Base-by-base conservation (phyloP, 225 moss, liverwort and hornwort genomes). In the Polytrichum formosum region DNA sequence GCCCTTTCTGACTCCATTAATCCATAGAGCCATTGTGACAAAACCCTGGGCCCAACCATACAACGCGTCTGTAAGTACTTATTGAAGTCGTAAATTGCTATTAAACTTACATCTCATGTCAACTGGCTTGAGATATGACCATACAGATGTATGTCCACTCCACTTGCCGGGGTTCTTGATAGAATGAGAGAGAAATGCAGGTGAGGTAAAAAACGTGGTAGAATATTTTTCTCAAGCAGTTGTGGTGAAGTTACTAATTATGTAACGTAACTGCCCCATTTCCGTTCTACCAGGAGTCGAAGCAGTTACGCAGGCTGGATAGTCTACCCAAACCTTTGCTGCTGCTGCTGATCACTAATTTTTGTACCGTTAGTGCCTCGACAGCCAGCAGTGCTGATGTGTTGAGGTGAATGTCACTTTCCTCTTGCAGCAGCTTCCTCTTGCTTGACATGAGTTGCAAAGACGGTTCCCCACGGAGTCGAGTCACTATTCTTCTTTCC, bases 241-340 rank as follows among this genome's bases (percentile, higher is more conserved):
- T 46, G 46, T 46, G 46, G 46, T 46, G 46, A 46, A 58, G 58
- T 23, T 5, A 22, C 58, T 20, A 58, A 58, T 58, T 23, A 20
- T 58, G 21, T 30, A 26, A 67, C 63, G 61, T 76, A 80, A 76
- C 73, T 70, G 76, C 59, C 69, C 70, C 61, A 73, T 60, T 76
- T 69, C 73, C 70, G 65, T 80, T 73, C 72, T 76, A 76, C 69
- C 21, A 55, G 72, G 76, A 63, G 72, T 59, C 72, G 74, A 26
- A 72, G 69, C 80, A 63, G 76, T 76, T 80, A 76, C 73, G 35
- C 66, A 66, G 73, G 66, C 61, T 69, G 62, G 66, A 53, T 67
- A 53, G 53, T 67, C 63, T 60, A 72, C 46, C 13, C 46, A 46
- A 46, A 46, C 46, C 46, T 1, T 46, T 46, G 3, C 46, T 46